These are phyloP conservation scores for Fusarium burgessii DNA, from an alignment of 2,329 filamentous ascomycete species.

Conservation along the genomic window DNA sequence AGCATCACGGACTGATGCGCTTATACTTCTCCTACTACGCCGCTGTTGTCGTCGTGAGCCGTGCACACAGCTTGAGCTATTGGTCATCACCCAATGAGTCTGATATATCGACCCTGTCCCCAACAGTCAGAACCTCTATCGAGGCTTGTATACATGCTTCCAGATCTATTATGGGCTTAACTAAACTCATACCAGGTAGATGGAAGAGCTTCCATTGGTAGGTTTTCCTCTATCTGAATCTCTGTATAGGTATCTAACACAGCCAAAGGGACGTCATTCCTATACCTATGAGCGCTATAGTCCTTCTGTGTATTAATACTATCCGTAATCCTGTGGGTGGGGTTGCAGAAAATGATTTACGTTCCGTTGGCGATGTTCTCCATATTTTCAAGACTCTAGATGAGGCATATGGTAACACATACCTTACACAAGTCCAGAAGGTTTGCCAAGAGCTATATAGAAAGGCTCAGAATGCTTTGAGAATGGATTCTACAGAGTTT, in stretches of 20 bases:
- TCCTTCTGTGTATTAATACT: not conserved
- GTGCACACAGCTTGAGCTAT: not conserved
- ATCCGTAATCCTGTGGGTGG: not conserved
- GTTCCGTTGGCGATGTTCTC: not conserved
- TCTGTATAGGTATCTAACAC: not conserved
- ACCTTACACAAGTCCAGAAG: not conserved
- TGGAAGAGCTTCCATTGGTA: not conserved
- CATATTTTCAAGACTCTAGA: not conserved
- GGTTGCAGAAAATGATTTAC: not conserved
- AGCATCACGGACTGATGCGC: not conserved
- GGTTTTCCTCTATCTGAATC: fast-evolving
- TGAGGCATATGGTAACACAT: not conserved
- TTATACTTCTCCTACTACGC: conserved; percentile 4
- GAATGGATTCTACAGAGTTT: no score
- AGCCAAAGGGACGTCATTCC: not conserved
- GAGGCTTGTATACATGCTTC: not conserved
- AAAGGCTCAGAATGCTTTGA: not conserved
- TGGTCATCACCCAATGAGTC: not conserved
- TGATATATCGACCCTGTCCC: not conserved
- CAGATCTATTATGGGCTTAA: not conserved
- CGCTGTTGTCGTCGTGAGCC: not conserved
- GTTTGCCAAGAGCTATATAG: not conserved
- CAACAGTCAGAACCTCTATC: not conserved
- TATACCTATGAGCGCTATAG: not conserved
- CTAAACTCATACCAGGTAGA: not conserved